Percentiles rank a stretch among this genome's conserved stretches.
Conservation (phyloP, 768 basidiomycete species). For the Rhizopogon sp. region DNA sequence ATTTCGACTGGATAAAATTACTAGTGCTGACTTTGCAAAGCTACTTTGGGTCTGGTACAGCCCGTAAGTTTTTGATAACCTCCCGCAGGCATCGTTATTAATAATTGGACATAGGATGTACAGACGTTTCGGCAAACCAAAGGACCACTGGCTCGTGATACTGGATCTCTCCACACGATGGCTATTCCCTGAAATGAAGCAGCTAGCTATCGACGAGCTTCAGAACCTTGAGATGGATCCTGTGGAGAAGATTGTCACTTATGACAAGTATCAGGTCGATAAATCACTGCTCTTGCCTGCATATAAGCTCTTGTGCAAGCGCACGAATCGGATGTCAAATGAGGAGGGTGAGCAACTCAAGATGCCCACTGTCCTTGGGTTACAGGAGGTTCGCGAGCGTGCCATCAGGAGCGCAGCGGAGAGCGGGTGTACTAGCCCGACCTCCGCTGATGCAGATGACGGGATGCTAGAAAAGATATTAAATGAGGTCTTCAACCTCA, state of each 20-base stretch:
- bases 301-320: slow-evolving; percentile 49
- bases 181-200: slow-evolving; percentile 47
- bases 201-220: slow-evolving; percentile 51
- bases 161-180: slow-evolving; percentile 50
- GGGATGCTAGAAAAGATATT: slow-evolving; percentile 25
- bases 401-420: slow-evolving; percentile 29
- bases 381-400: slow-evolving; percentile 53
- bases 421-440: slow-evolving; percentile 24
- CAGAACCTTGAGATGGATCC: slow-evolving; percentile 40
- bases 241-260: slow-evolving; percentile 51
- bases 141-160: slow-evolving; percentile 51
- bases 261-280: slow-evolving; percentile 49
- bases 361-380: slow-evolving; percentile 45
- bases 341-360: slow-evolving; percentile 54
- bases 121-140: slow-evolving; percentile 41
- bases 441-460: slow-evolving; percentile 19
- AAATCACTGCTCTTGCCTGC: slow-evolving; percentile 42
- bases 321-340: slow-evolving; percentile 45
- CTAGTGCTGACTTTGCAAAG: slow-evolving; percentile 33
- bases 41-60: slow-evolving; percentile 57
- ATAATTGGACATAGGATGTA: slow-evolving; percentile 38
- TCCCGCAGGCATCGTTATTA: neutral
- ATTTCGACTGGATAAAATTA: slow-evolving; percentile 19
- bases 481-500: slow-evolving; percentile 26
- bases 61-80: slow-evolving; percentile 28